Evolutionary conservation across 768 basidiomycete genomes (phyloP), one percentile per base, ranked within the genome.

Genomic region (Lactarius sanguifluus): DNA sequence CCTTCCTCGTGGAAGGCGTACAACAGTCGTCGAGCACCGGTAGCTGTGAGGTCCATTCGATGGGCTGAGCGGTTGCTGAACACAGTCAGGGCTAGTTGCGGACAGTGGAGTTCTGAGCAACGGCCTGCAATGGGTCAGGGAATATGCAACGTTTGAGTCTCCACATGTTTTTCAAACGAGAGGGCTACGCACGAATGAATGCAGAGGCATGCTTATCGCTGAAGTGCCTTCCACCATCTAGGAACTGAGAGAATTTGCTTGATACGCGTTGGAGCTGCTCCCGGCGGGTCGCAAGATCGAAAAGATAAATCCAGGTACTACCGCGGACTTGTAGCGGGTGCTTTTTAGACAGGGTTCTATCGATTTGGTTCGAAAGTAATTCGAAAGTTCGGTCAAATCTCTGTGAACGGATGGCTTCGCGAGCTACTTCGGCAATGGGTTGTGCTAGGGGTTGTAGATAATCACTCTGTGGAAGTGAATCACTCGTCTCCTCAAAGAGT

Each of bases 61-160:
- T 89, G 88, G 72, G 85, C 86, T 16, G 85, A 78, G 64, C 82
- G 87, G 72, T 90, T 77, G 25, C 84, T 82, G 71, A 88, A 87
- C 25, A 88, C 82, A 40, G 82, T 76, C 15, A 91, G 76, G 3
- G 87, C 86, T 45, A 89, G 80, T 30, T 76, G 70, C 3, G 85
- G 84, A 64, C 84, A 84, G 16, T 76, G 72, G 1, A 89, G 80
- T 70, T 87, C 81, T 66, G 82, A 78, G 62, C 87, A 90, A 10
- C 89, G 88, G 28, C 83, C 88, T 91, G 59, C 5, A 65, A 41
- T 38, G n/a, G 7, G 18, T 57, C 5, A 36, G 20, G 9, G 13
- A 10, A 9, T 25, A n/a, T n/a, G 38, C 13, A 4, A n/a, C 18
- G 12, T 30, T 40, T 38, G 12, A 28, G 30, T 32, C 23, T 9